Evolutionary conservation across 352 stramenopile species (phyloP).

Genomic region (Globisporangium camurandrum): DNA sequence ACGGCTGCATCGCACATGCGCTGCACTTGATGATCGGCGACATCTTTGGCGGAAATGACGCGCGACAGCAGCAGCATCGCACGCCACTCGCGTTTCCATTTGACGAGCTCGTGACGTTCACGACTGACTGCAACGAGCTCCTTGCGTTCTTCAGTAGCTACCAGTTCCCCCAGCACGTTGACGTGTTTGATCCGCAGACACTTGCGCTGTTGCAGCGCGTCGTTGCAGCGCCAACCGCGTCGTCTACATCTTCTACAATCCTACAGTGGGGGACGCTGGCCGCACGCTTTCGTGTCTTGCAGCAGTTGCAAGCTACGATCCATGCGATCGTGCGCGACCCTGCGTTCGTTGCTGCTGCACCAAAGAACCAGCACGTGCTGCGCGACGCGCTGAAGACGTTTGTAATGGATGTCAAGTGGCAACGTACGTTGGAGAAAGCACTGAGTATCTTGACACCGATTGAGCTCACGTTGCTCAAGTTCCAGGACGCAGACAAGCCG

Average conservation of each 20-base stretch:
- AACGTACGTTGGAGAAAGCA: constrained; percentile 71
- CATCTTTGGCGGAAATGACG: constrained; percentile 75
- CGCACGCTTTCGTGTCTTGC: constrained; percentile 57
- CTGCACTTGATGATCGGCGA: constrained; percentile 78
- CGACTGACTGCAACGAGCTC: constrained; percentile 61
- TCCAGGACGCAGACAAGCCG: constrained; percentile 71
- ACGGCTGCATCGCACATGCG: constrained; percentile 75
- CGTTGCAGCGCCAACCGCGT: constrained; percentile 46
- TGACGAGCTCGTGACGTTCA: constrained; percentile 73
- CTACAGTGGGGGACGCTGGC: constrained; percentile 68
- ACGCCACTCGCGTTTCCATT: constrained; percentile 73
- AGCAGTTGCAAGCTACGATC: constrained; percentile 59
- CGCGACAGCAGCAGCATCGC: constrained; percentile 50
- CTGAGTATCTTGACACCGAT: constrained; percentile 75
- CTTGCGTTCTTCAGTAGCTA: constrained; percentile 79
- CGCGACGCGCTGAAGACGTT: constrained; percentile 71
- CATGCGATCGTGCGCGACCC: constrained; percentile 68
- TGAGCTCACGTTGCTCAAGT: constrained; percentile 78
- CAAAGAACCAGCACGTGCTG: constrained; percentile 38
- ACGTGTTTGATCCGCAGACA: constrained; percentile 65
- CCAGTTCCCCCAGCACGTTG: constrained; percentile 65
- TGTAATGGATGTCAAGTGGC: constrained; percentile 65
- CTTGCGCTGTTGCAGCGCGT: constrained; percentile 76
- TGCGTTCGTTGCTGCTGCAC: constrained; percentile 39
- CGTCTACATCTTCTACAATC: constrained; percentile 20